Base-by-base conservation (phyloP, 2,329 filamentous ascomycete genomes). In the Ambrosiella xylebori region DNA sequence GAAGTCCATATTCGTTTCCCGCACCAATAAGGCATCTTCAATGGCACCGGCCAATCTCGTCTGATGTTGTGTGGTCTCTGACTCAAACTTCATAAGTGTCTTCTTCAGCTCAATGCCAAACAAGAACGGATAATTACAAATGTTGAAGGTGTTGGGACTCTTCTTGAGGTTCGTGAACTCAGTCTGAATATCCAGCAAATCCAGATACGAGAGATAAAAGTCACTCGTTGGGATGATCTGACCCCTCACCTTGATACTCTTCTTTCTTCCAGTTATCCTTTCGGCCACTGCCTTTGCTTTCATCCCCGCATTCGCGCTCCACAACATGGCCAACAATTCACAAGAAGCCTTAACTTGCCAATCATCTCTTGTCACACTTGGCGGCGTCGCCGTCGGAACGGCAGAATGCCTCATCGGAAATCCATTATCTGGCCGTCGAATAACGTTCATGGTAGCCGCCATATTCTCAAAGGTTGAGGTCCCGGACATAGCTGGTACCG, bases 31-130 rank as follows among this genome's bases (percentile, higher is more conserved):
- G 8, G 35, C 27, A 7, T 51, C 19, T 11, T 51, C 19, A 11
- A 51, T 15, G 9, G 47, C 19, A 7, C 27, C 4, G 6, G n/a
- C 9, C 4, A 27, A 12, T 35, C 12, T 9, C 2, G 47, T 35
- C 47, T 51, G 17, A n/a, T 36, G 11, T 35, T 51, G 47, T 11
- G 27, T 15, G 19, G 27, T 35, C 13, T 36, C 81, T 7, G 88
- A 87, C 68, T 96, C 90, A 65, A 94, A 80, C 66, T 95, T 88
- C 64, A 95, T 74, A 52, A 95, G 91, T 63, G 85, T 85, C 60
- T 93, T 95, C 69, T 96, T 96, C 36, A 89, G 85, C 74, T 88
- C 90, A 63, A 96, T 89, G 61, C 88, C 95, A 45, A 96, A 75
- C 63, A 95, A 83, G 65, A 95, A 94, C 0, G 90, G 88, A 65